These are phyloP conservation scores for Gymnopilus dilepis DNA, from an alignment of 768 basidiomycete genomes.

Conservation along the genomic window DNA sequence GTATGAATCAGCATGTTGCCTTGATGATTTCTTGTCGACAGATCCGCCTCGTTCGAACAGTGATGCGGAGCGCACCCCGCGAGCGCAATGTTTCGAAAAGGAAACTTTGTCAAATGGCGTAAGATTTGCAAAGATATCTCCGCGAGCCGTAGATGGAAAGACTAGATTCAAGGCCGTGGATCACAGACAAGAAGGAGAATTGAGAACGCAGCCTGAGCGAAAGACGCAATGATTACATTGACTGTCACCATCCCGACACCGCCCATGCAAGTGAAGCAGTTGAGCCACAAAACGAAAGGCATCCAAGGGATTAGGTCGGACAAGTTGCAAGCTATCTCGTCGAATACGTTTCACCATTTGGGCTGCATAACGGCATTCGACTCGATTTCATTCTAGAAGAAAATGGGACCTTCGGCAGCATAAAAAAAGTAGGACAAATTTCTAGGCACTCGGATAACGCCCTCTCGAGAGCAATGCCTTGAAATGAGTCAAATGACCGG, in stretches of 20 bases:
- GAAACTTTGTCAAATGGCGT: conserved; percentile 3
- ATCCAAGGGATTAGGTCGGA: too few species aligned
- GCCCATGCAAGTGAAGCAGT: neutral
- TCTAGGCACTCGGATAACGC: too few species aligned
- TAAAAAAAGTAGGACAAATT: too few species aligned
- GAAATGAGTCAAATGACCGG: too few species aligned
- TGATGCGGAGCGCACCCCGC: neutral
- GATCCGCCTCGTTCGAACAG: neutral
- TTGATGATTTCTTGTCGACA: neutral
- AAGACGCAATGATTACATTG: neutral
- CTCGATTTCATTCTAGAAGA: too few species aligned
- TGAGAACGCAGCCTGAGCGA: neutral
- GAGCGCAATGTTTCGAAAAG: neutral
- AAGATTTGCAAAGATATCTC: neutral
- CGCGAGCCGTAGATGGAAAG: neutral
- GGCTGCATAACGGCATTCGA: neutral
- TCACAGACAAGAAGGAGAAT: neutral
- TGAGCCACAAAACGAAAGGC: neutral
- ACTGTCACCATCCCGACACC: neutral
- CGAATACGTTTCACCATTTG: neutral
- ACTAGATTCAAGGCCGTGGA: too few species aligned
- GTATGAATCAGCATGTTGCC: neutral
- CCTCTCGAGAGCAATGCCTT: too few species aligned
- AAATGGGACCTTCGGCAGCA: too few species aligned
- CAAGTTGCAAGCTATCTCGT: neutral